Conservation (phyloP, 23 red algal species). For the Cyanidium caldarium region DNA sequence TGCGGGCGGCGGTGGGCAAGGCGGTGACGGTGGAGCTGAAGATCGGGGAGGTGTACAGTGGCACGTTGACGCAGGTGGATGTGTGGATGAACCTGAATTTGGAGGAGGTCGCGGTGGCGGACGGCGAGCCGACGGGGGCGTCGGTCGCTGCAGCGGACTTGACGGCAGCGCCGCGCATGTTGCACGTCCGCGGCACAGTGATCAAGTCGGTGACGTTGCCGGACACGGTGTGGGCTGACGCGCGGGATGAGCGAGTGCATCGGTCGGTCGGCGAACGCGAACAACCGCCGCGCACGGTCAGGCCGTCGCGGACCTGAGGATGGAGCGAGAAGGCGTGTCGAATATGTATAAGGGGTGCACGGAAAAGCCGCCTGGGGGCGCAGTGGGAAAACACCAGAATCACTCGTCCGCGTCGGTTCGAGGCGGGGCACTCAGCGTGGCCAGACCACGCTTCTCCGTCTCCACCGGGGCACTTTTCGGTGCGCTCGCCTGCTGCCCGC, state of each 20-base stretch:
- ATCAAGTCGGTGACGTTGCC: not conserved
- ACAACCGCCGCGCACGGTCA: too few relatives aligned
- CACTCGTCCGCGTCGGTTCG: too few relatives aligned
- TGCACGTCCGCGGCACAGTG: not conserved
- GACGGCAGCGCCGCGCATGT: not conserved
- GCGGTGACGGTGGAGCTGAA: not conserved
- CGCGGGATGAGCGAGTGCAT: not conserved
- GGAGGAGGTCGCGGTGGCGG: not conserved
- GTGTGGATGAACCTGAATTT: not conserved
- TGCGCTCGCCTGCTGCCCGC: too few relatives aligned
- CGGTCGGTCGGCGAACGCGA: not conserved
- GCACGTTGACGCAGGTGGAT: not conserved
- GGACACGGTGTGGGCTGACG: not conserved
- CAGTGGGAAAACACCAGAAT: too few relatives aligned
- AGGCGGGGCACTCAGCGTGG: too few relatives aligned
- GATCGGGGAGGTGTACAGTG: not conserved
- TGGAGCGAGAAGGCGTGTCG: too few relatives aligned
- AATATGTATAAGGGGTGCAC: too few relatives aligned
- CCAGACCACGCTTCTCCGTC: too few relatives aligned
- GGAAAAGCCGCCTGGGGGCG: too few relatives aligned
- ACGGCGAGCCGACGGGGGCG: too few relatives aligned
- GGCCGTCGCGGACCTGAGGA: too few relatives aligned
- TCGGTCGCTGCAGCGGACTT: not conserved
- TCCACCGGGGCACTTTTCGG: too few relatives aligned
- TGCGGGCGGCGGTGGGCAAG: not conserved